phyloP scores from a whole-genome alignment of 352 stramenopile genomes.

The Ochromonadaceae sp. region DNA sequence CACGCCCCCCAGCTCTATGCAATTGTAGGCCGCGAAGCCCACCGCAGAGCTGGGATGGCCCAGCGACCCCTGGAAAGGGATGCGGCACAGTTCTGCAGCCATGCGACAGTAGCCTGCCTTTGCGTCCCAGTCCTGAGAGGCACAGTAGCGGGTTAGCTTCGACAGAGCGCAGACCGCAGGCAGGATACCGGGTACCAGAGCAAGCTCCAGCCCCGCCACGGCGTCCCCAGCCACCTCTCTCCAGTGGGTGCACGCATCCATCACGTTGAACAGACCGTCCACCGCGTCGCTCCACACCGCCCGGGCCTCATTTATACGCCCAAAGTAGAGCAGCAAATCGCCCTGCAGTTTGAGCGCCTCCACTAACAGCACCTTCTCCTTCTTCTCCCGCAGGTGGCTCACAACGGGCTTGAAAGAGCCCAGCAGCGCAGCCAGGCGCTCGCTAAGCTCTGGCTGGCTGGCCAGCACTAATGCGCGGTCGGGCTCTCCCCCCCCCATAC shows the following conservation, averaged over 20 bases:
- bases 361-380: not conserved
- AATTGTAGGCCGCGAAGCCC: too few species aligned
- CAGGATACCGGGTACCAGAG: not conserved
- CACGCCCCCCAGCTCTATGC: too few species aligned
- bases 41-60: not conserved
- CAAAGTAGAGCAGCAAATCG: not conserved
- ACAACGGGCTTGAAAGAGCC: too few species aligned
- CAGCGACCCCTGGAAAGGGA: not conserved
- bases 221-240: not conserved
- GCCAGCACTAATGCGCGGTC: not conserved
- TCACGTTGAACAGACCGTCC: slow-evolving; percentile 7
- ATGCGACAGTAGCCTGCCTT: not conserved
- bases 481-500: not conserved
- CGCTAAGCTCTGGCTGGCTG: not conserved
- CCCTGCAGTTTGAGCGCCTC: not conserved
- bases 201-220: not conserved
- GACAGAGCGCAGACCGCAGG: not conserved
- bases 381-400: slow-evolving; percentile 10
- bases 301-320: not conserved
- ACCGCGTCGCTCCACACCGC: not conserved
- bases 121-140: not conserved
- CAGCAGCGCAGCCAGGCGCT: too few species aligned
- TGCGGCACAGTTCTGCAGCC: not conserved
- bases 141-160: not conserved
- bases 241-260: not conserved